Conservation (phyloP, 805 yeast species). For the Ogataea chonburiensis region DNA sequence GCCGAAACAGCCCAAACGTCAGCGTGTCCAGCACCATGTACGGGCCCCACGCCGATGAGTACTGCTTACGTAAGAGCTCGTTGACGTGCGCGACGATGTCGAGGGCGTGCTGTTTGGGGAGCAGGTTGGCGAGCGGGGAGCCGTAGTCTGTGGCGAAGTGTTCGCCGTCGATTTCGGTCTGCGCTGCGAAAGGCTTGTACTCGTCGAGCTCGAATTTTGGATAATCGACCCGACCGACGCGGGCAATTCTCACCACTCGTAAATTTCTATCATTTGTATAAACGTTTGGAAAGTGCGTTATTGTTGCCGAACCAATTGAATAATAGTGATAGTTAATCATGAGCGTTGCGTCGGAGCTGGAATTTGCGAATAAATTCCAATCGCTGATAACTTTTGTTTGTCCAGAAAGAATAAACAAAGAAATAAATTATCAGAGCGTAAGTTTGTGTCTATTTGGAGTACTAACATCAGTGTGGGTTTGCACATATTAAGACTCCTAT, state of each 20-base stretch:
- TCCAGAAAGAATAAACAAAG: slow-evolving; percentile 26
- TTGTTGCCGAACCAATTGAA: slow-evolving; percentile 32
- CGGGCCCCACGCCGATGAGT: slow-evolving; percentile 37
- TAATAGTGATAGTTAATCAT: slow-evolving; percentile 65
- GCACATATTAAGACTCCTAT: slow-evolving; percentile 27
- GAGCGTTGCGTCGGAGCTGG: slow-evolving; percentile 35
- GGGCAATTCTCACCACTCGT: slow-evolving; percentile 65
- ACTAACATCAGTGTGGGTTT: slow-evolving; percentile 9
- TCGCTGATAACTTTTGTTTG: slow-evolving; percentile 46
- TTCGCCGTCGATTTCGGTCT: slow-evolving; percentile 41
- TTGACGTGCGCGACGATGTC: slow-evolving; percentile 48
- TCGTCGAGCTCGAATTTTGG: slow-evolving; percentile 61
- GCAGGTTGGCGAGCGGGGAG: slow-evolving; percentile 46
- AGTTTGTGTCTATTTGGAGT: slow-evolving; percentile 2
- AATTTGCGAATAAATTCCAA: slow-evolving; percentile 49
- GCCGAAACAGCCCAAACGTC: slow-evolving; percentile 41
- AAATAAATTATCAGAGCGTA: slow-evolving; percentile 13
- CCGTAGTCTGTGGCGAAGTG: slow-evolving; percentile 52
- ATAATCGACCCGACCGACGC: slow-evolving; percentile 41
- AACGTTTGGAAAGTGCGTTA: slow-evolving; percentile 68
- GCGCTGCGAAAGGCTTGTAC: slow-evolving; percentile 32
- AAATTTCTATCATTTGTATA: slow-evolving; percentile 41
- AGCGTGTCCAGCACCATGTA: slow-evolving; percentile 41
- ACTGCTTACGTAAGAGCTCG: slow-evolving; percentile 38
- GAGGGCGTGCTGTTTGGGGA: slow-evolving; percentile 39